Percentiles rank a stretch among this genome's conserved stretches.
Conservation (phyloP, 139 green algal species). For the Picochlorum sp. region DNA sequence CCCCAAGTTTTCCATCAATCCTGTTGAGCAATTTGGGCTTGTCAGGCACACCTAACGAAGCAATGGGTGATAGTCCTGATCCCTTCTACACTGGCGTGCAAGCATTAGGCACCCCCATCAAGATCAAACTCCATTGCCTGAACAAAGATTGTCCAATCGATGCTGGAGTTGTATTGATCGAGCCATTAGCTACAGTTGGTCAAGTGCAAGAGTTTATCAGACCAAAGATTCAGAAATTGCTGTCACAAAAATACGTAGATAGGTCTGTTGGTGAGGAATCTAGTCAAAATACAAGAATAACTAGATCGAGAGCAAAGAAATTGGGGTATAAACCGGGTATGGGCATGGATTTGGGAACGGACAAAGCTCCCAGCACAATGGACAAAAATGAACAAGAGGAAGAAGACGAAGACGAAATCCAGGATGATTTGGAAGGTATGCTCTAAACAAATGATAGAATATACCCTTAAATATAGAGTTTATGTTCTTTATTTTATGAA, state of each 20-base stretch:
- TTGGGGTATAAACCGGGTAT: background rate
- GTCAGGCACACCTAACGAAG: background rate
- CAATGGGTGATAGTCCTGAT: slow-evolving; percentile 7
- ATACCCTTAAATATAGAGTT: too few relatives aligned
- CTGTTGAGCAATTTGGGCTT: background rate
- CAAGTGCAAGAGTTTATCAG: slow-evolving; percentile 96
- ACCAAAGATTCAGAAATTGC: slow-evolving; percentile 51
- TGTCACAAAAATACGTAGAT: background rate
- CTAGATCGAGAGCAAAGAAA: background rate
- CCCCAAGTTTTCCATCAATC: too few relatives aligned
- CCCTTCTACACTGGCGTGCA: slow-evolving; percentile 55
- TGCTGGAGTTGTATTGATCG: slow-evolving; percentile 86
- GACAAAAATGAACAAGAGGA: slow-evolving; percentile 35
- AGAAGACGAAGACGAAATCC: slow-evolving; percentile 28
- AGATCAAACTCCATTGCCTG: slow-evolving; percentile 64
- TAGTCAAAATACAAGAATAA: background rate
- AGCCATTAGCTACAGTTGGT: slow-evolving; percentile 84
- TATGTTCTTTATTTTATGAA: too few relatives aligned
- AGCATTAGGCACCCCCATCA: slow-evolving; percentile 82
- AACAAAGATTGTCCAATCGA: slow-evolving; percentile 2
- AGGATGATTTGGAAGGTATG: too few relatives aligned
- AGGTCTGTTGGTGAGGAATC: background rate
- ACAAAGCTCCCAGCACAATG: slow-evolving; percentile 49
- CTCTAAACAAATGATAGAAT: too few relatives aligned
- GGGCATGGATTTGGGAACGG: background rate